Percentiles rank a stretch among this genome's conserved stretches.
phyloP scores from a whole-genome alignment of 176 grass and related monocot genomes.

The Tillandsia fasciculata region DNA sequence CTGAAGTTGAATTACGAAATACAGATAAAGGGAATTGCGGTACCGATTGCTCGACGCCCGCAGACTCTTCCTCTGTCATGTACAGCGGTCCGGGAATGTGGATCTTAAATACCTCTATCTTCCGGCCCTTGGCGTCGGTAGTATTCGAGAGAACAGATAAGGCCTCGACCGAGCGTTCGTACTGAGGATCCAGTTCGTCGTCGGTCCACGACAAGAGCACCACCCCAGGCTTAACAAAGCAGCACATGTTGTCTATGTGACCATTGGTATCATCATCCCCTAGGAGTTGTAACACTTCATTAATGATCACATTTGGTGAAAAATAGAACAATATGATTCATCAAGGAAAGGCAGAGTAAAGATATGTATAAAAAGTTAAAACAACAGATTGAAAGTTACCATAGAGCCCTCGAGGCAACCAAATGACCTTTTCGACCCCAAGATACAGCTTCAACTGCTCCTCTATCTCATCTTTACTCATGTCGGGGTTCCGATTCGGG shows the following conservation, averaged over 20 bases:
- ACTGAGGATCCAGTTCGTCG: slow-evolving; percentile 57
- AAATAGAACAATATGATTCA: neutral
- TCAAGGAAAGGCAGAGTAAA: neutral
- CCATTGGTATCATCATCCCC: slow-evolving; percentile 91
- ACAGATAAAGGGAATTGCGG: slow-evolving; percentile 1
- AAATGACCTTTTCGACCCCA: slow-evolving; percentile 77
- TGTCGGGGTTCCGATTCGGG: slow-evolving; percentile 78
- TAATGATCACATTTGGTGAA: neutral
- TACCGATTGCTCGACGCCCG: slow-evolving; percentile 40
- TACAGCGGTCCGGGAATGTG: slow-evolving; percentile 71
- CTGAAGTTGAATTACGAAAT: too few relatives aligned
- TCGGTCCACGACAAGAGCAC: slow-evolving; percentile 78
- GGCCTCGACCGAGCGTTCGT: slow-evolving; percentile 73
- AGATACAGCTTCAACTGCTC: slow-evolving; percentile 73
- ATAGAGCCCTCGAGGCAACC: slow-evolving; percentile 72
- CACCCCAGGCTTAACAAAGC: slow-evolving; percentile 67
- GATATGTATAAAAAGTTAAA: neutral
- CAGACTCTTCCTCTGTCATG: slow-evolving; percentile 74
- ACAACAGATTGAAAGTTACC: slow-evolving; percentile 30
- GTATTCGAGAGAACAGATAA: slow-evolving; percentile 37
- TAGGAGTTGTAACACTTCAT: slow-evolving; percentile 20
- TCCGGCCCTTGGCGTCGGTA: slow-evolving; percentile 44
- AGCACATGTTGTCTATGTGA: slow-evolving; percentile 80
- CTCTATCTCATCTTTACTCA: slow-evolving; percentile 79
- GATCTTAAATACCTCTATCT: slow-evolving; percentile 71